Evolutionary conservation across 345 rosid species (phyloP).

Genomic region (Arabis hirsuta): DNA sequence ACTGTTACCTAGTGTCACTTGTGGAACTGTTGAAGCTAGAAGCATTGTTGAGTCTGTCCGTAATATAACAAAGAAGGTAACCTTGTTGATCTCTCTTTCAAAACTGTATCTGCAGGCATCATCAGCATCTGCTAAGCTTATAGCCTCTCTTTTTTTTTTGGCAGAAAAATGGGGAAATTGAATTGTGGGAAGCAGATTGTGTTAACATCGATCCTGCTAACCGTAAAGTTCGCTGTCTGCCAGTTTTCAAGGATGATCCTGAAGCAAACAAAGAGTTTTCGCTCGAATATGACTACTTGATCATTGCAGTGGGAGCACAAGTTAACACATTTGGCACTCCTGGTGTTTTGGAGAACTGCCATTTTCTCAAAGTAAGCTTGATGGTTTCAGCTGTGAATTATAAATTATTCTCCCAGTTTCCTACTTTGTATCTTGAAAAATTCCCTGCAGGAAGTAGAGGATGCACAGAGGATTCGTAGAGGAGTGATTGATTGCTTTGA

Average conservation of each 20-base stretch:
- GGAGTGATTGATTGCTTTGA: conserved; percentile 91
- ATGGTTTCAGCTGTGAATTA: not conserved
- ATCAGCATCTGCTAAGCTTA: conserved; percentile 16
- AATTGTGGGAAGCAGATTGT: conserved; percentile 90
- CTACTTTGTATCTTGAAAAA: not conserved
- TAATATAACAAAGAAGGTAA: conserved; percentile 85
- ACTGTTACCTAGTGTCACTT: conserved; percentile 89
- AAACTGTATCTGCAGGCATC: not conserved
- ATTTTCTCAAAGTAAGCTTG: conserved; percentile 76
- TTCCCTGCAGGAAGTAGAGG: conserved; percentile 80
- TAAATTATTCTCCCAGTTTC: not conserved
- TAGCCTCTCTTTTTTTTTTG: not conserved
- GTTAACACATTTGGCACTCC: conserved; percentile 92
- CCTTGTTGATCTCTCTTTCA: not conserved
- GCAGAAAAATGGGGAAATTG: conserved; percentile 79
- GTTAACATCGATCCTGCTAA: conserved; percentile 76
- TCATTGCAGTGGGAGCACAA: conserved; percentile 90
- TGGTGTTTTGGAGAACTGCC: conserved; percentile 93
- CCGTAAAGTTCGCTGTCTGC: conserved; percentile 60
- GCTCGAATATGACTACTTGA: conserved; percentile 84
- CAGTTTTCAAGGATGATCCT: conserved; percentile 57
- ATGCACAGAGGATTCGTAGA: conserved; percentile 87
- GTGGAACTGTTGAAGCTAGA: conserved; percentile 97
- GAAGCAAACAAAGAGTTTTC: conserved; percentile 65
- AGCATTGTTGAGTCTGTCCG: conserved; percentile 93